phyloP scores from a whole-genome alignment of 371 early-diverging fungal genomes.

The Mortierella sp. region DNA sequence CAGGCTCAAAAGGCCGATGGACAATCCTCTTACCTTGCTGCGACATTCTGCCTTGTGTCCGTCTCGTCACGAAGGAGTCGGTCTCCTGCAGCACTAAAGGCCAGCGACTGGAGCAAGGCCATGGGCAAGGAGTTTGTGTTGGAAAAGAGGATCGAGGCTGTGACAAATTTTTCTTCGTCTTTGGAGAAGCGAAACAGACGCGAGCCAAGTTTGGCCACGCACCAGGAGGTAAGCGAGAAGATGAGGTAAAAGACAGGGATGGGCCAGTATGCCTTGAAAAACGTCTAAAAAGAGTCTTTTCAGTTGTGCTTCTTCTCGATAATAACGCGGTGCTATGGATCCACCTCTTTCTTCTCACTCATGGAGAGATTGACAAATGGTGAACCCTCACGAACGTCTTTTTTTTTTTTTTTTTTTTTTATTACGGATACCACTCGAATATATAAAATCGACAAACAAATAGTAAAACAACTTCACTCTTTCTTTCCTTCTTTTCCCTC shows the following conservation, averaged over 20 bases:
- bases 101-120: conserved; percentile 75
- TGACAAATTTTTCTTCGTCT: conserved; percentile 68
- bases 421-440: no score
- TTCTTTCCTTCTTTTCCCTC: no score
- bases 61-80: conserved; percentile 65
- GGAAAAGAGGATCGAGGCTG: conserved; percentile 73
- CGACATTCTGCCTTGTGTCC: conserved; percentile 70
- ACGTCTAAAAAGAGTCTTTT: no score
- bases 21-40: conserved; percentile 61
- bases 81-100: conserved; percentile 71
- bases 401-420: no score
- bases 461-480: no score
- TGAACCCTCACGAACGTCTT: no score
- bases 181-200: conserved; percentile 54
- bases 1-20: neutral
- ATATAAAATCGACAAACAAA: no score
- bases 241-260: no score
- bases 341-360: no score
- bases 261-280: conserved; percentile 77
- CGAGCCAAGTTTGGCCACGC: conserved; percentile 60
- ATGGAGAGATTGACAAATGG: no score
- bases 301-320: no score
- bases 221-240: conserved; percentile 59
- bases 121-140: conserved; percentile 83
- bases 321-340: no score